Evolutionary conservation across 441 rosid species (phyloP).

Genomic region (Syzygium malaccense): DNA sequence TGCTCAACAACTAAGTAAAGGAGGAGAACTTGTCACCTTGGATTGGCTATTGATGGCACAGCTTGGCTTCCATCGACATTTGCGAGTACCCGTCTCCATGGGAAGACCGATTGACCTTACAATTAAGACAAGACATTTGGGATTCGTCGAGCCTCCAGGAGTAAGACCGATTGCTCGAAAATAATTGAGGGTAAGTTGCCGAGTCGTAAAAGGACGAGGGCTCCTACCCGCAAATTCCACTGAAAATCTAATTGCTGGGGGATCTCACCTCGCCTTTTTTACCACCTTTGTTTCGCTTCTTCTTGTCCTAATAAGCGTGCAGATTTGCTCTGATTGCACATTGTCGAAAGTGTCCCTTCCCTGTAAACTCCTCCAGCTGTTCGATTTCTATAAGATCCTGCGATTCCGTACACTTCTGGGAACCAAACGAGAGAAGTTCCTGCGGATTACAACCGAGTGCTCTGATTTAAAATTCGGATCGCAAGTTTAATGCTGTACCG

Average conservation of each 20-base stretch:
- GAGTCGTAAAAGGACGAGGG: background rate
- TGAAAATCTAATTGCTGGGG: background rate
- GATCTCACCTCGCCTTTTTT: background rate
- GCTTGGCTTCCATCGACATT: fast-evolving
- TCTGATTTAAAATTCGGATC: background rate
- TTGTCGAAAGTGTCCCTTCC: background rate
- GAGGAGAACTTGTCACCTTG: background rate
- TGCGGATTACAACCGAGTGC: background rate
- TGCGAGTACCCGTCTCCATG: fast-evolving
- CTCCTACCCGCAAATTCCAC: background rate
- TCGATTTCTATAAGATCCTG: background rate
- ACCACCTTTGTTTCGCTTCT: background rate
- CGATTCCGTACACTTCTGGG: background rate
- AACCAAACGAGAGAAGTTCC: background rate
- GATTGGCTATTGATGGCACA: background rate
- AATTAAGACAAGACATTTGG: too few species aligned
- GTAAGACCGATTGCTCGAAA: too few species aligned
- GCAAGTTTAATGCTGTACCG: background rate
- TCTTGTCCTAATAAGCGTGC: background rate
- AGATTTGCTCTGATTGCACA: background rate
- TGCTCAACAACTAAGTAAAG: background rate
- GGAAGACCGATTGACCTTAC: too few species aligned
- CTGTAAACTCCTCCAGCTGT: background rate
- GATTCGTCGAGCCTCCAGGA: too few species aligned
- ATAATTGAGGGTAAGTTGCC: too few species aligned